Evolutionary conservation across 257 asterid species (phyloP).

Genomic region (Solanum phureja): DNA sequence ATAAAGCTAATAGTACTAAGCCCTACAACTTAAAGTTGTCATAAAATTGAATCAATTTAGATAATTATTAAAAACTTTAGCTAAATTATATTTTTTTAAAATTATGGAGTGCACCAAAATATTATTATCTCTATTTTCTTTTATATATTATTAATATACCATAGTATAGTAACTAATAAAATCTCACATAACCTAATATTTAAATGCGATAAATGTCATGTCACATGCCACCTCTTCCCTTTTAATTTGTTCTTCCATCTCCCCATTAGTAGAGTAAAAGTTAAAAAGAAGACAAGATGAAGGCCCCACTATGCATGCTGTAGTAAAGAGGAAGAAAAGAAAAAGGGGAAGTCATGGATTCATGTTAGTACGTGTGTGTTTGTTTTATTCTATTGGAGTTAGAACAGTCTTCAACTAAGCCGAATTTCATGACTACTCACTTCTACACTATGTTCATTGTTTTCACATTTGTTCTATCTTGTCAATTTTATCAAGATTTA

Average conservation of each 20-base stretch:
- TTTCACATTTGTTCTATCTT: background rate
- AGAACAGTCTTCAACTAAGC: background rate
- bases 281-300: background rate
- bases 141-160: too few relatives aligned
- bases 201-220: background rate
- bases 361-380: background rate
- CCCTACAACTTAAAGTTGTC: too few relatives aligned
- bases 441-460: background rate
- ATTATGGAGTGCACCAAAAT: too few relatives aligned
- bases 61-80: too few relatives aligned
- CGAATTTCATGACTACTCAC: background rate
- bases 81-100: too few relatives aligned
- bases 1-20: too few relatives aligned
- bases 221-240: background rate
- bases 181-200: background rate
- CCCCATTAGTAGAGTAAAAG: background rate
- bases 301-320: background rate
- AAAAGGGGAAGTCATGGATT: background rate
- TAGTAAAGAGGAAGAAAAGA: background rate
- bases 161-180: too few relatives aligned
- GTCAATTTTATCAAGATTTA: too few relatives aligned
- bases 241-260: background rate
- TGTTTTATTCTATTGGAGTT: background rate
- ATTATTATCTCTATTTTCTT: too few relatives aligned
- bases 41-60: too few relatives aligned